Evolutionary conservation across 106 monocot species (phyloP).

Genomic region (Allium sativum): DNA sequence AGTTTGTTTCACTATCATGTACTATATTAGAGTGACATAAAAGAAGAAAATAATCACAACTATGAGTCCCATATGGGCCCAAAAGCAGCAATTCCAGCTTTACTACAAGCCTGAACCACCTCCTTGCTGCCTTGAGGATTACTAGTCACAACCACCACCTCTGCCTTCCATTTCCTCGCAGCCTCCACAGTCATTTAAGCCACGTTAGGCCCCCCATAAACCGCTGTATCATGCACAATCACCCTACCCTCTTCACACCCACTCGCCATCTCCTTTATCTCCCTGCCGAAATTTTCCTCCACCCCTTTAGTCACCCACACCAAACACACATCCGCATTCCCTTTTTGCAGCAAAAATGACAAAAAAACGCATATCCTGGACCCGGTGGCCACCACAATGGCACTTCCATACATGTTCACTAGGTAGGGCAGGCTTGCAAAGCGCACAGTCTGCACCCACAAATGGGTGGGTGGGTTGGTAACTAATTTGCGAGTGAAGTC

Average conservation of each 20-base stretch:
- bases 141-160: slow-evolving; percentile 34
- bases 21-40: no score
- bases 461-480: slow-evolving; percentile 28
- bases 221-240: slow-evolving; percentile 20
- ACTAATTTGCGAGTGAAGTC: slow-evolving; percentile 47
- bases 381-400: slow-evolving; percentile 40
- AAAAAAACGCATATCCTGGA: slow-evolving; percentile 59
- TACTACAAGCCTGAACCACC: slow-evolving; percentile 21
- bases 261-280: slow-evolving; percentile 35
- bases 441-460: slow-evolving; percentile 34
- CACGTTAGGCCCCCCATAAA: slow-evolving; percentile 18
- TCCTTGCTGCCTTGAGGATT: slow-evolving; percentile 27
- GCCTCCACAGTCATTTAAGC: slow-evolving; percentile 17
- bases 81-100: slow-evolving; percentile 17
- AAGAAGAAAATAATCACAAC: no score
- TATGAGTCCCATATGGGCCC: slow-evolving; percentile 34
- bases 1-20: no score
- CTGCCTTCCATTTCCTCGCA: slow-evolving; percentile 23
- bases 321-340: slow-evolving; percentile 30
- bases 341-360: slow-evolving; percentile 39
- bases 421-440: slow-evolving; percentile 49
- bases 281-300: slow-evolving; percentile 45
- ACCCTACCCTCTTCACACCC: slow-evolving; percentile 16
- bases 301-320: slow-evolving; percentile 55
- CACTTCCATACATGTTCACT: slow-evolving; percentile 49